Evolutionary conservation across 768 basidiomycete species (phyloP).

Genomic region (Phanerochaete carnosa): DNA sequence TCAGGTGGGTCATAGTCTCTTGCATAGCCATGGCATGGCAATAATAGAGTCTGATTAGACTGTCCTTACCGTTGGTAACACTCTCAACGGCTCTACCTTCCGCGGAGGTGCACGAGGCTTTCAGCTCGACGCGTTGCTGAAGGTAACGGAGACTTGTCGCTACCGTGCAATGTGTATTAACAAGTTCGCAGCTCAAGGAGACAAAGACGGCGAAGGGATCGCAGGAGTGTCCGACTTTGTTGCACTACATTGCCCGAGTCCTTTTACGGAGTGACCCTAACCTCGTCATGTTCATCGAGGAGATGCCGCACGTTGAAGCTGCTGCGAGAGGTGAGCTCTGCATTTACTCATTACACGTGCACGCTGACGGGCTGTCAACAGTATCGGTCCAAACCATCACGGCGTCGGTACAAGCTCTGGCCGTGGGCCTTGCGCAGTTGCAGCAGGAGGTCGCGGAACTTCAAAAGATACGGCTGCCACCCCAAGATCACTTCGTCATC

Average conservation of each 20-base stretch:
- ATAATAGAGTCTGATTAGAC: slow-evolving; percentile 37
- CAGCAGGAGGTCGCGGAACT: slow-evolving; percentile 52
- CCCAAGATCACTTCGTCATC: slow-evolving; percentile 58
- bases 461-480: slow-evolving; percentile 24
- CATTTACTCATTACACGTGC: background rate
- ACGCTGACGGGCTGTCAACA: slow-evolving; percentile 22
- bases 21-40: slow-evolving; percentile 1
- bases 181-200: slow-evolving; percentile 62
- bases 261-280: slow-evolving; percentile 65
- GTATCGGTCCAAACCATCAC: slow-evolving; percentile 71
- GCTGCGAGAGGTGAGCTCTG: slow-evolving; percentile 68
- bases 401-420: slow-evolving; percentile 57
- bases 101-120: slow-evolving; percentile 85
- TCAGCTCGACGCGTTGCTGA: slow-evolving; percentile 74
- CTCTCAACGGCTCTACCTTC: slow-evolving; percentile 77
- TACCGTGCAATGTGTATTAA: background rate
- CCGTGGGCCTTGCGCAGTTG: slow-evolving; percentile 53
- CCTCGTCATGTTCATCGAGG: slow-evolving; percentile 71
- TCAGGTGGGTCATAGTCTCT: slow-evolving; percentile 40
- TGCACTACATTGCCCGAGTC: slow-evolving; percentile 84
- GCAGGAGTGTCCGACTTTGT: slow-evolving; percentile 77
- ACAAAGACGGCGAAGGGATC: slow-evolving; percentile 72
- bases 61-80: slow-evolving; percentile 77
- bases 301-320: slow-evolving; percentile 76
- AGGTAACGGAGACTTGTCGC: slow-evolving; percentile 43